These are phyloP conservation scores for Irpex sp. DNA, from an alignment of 1,284 basidiomycete species.

Conservation along the genomic window DNA sequence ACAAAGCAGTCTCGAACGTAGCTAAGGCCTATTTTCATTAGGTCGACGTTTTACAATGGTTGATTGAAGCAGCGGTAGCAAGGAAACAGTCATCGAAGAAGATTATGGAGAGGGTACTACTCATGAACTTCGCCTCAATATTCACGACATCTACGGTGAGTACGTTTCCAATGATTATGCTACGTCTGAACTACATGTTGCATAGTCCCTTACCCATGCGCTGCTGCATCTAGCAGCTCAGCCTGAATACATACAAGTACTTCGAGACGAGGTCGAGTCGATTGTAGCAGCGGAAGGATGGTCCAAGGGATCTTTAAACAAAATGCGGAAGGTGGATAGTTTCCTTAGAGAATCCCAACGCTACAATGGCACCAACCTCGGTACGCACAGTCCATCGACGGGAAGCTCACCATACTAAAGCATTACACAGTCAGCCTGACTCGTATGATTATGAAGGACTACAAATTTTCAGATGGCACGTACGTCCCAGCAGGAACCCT, in stretches of 20 bases:
- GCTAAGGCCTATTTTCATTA: not conserved
- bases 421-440: slow-evolving; percentile 11
- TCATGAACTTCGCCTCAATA: slow-evolving; percentile 28
- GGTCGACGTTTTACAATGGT: slow-evolving; percentile 7
- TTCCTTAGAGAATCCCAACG: slow-evolving; percentile 47
- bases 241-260: slow-evolving; percentile 34
- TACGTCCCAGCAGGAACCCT: slow-evolving; percentile 40
- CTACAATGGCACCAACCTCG: slow-evolving; percentile 25
- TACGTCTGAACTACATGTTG: not conserved
- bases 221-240: slow-evolving; percentile 39
- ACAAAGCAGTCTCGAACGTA: not conserved
- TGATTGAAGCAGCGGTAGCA: not conserved
- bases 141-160: slow-evolving; percentile 27
- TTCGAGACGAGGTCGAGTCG: slow-evolving; percentile 43
- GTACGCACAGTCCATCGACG: slow-evolving; percentile 12
- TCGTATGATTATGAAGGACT: slow-evolving; percentile 28
- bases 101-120: slow-evolving; percentile 17
- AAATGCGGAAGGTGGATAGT: slow-evolving; percentile 50
- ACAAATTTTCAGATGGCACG: slow-evolving; percentile 38
- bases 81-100: slow-evolving; percentile 7
- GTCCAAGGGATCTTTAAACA: slow-evolving; percentile 39
- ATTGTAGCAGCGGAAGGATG: slow-evolving; percentile 38
- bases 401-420: not conserved
- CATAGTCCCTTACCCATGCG: slow-evolving; percentile 33
- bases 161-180: slow-evolving; percentile 16